Percentiles rank a stretch among this genome's conserved stretches.
These are phyloP conservation scores for Xeromyces bisporus DNA, from an alignment of 495 filamentous ascomycete genomes.

Conservation along the genomic window DNA sequence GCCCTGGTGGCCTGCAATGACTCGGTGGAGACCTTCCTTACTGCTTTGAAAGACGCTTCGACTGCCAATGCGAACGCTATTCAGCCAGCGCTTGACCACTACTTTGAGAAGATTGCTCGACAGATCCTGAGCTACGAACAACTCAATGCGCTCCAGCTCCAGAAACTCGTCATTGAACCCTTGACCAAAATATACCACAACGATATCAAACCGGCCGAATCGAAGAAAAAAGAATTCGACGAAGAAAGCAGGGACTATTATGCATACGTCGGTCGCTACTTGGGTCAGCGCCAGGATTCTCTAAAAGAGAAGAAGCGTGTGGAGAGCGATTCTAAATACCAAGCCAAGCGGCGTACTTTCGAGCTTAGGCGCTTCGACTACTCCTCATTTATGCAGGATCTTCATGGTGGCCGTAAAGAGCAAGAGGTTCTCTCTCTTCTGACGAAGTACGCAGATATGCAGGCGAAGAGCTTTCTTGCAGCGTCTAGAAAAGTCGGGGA, in stretches of 20 bases:
- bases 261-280: constrained; percentile 79
- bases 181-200: constrained; percentile 78
- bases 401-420: constrained; percentile 93
- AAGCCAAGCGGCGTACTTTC: constrained; percentile 81
- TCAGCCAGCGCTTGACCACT: constrained; percentile 88
- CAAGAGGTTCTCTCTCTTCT: constrained; percentile 93
- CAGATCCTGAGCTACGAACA: constrained; percentile 80
- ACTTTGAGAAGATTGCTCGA: constrained; percentile 89
- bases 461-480: constrained; percentile 65
- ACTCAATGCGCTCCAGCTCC: constrained; percentile 67
- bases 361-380: constrained; percentile 97
- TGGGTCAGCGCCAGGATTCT: constrained; percentile 88
- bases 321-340: constrained; percentile 93
- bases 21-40: constrained; percentile 64
- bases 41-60: constrained; percentile 75
- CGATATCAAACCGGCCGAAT: constrained; percentile 95
- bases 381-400: constrained; percentile 96
- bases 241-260: constrained; percentile 98
- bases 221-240: constrained; percentile 95
- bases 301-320: constrained; percentile 90
- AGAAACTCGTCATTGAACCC: constrained; percentile 86
- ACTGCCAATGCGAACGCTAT: constrained; percentile 88
- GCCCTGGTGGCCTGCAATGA: constrained; percentile 75
- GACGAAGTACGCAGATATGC: constrained; percentile 84
- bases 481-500: constrained; percentile 76